These are phyloP conservation scores for Pythium dissimile DNA, from an alignment of 352 stramenopile genomes.

Conservation along the genomic window DNA sequence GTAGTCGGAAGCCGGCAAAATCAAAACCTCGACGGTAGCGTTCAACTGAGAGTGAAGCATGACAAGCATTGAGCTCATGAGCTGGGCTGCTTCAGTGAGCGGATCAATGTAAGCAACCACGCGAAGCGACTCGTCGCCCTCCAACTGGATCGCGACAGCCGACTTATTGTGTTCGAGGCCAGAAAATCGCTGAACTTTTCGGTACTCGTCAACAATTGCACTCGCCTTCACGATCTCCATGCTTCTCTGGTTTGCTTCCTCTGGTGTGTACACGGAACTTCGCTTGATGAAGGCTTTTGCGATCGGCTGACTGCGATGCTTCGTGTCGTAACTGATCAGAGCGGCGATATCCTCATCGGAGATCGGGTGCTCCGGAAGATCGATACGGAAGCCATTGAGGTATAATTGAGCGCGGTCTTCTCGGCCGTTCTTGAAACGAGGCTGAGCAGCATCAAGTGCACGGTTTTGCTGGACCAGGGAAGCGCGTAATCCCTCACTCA, in stretches of 20 bases:
- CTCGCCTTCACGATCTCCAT: slow-evolving; percentile 74
- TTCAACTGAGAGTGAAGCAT: slow-evolving; percentile 77
- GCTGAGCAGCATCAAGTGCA: slow-evolving; percentile 32
- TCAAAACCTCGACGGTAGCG: slow-evolving; percentile 61
- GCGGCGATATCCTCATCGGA: slow-evolving; percentile 59
- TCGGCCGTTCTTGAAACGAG: slow-evolving; percentile 24
- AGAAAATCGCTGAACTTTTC: slow-evolving; percentile 40
- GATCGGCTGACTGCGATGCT: slow-evolving; percentile 63
- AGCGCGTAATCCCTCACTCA: neutral
- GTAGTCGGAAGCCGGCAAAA: slow-evolving; percentile 67
- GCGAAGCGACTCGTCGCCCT: slow-evolving; percentile 47
- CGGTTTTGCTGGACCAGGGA: slow-evolving; percentile 37
- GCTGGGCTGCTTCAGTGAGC: slow-evolving; percentile 85
- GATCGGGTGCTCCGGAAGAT: slow-evolving; percentile 46
- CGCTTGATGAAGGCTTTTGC: slow-evolving; percentile 71
- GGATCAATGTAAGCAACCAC: slow-evolving; percentile 89
- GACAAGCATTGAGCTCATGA: slow-evolving; percentile 83
- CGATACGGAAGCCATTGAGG: slow-evolving; percentile 68
- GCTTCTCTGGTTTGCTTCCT: slow-evolving; percentile 58
- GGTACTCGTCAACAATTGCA: slow-evolving; percentile 74
- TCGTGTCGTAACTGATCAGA: slow-evolving; percentile 67
- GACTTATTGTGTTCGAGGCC: slow-evolving; percentile 34
- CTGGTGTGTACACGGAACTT: slow-evolving; percentile 35
- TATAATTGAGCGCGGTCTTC: slow-evolving; percentile 43
- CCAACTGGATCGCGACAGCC: slow-evolving; percentile 32